A percentile compares a stretch with the other conserved stretches of the same genome.
phyloP scores from a whole-genome alignment of 208 protist genomes.

The Leptomonas pyrrhocoris region DNA sequence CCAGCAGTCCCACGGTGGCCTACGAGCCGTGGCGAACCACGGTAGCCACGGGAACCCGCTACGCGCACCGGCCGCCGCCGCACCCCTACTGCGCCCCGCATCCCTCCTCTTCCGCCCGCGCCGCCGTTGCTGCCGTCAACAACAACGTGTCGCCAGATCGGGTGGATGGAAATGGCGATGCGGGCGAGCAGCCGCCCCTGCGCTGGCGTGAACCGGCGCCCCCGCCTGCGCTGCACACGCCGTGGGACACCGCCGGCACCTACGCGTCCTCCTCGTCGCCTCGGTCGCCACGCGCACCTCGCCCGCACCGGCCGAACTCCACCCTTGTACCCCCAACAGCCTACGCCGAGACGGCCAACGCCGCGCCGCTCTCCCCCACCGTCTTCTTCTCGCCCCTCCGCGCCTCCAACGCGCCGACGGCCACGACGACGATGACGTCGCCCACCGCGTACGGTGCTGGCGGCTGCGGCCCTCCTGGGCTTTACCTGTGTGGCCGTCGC shows the following conservation, averaged over 20 bases:
- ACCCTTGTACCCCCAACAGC: not conserved
- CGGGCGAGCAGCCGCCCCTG: not conserved
- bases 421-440: not conserved
- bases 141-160: no score
- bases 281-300: not conserved
- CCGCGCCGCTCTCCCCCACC: not conserved
- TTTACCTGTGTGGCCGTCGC: slow-evolving; percentile 12
- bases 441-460: not conserved
- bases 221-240: not conserved
- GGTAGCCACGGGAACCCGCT: slow-evolving; percentile 15
- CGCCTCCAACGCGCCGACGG: not conserved
- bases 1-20: not conserved
- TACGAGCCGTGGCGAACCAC: slow-evolving; percentile 23
- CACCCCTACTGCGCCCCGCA: slow-evolving; percentile 7
- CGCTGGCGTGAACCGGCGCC: not conserved
- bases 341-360: not conserved
- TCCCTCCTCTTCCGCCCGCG: not conserved
- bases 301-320: not conserved
- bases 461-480: not conserved
- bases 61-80: slow-evolving; percentile 13
- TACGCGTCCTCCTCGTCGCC: not conserved
- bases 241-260: not conserved
- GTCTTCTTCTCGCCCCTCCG: not conserved
- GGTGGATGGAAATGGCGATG: not conserved
- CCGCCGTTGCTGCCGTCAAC: not conserved